Percentiles rank a stretch among this genome's conserved stretches.
These are phyloP conservation scores for Anthostomella pinea DNA, from an alignment of 2,329 filamentous ascomycete genomes.

Conservation along the genomic window DNA sequence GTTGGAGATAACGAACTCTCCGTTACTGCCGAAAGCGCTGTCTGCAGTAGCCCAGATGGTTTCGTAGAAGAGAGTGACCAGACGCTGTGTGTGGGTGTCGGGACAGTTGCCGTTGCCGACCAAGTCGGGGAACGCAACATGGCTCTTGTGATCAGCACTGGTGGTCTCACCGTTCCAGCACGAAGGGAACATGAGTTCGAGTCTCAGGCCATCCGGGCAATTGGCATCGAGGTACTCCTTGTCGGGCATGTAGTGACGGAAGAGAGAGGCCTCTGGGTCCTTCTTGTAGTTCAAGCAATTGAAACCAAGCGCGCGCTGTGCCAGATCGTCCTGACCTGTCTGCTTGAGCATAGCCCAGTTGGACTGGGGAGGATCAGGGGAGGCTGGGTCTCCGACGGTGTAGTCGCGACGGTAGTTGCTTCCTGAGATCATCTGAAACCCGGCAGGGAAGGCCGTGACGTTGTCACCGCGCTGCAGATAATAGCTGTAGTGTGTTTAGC, in stretches of 20 bases:
- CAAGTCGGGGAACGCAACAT: slow-evolving; percentile 75
- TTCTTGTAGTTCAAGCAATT: slow-evolving; percentile 85
- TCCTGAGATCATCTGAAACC: slow-evolving; percentile 82
- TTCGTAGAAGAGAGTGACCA: slow-evolving; percentile 79
- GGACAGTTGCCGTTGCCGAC: slow-evolving; percentile 79
- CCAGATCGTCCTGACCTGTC: slow-evolving; percentile 64
- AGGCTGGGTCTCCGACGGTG: slow-evolving; percentile 63
- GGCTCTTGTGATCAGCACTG: slow-evolving; percentile 53
- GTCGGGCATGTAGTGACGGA: slow-evolving; percentile 77
- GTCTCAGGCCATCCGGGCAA: slow-evolving; percentile 76
- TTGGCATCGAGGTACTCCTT: slow-evolving; percentile 77
- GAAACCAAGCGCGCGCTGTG: slow-evolving; percentile 84
- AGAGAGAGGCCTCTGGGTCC: slow-evolving; percentile 68
- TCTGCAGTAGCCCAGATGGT: slow-evolving; percentile 75
- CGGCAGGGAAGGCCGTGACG: slow-evolving; percentile 70
- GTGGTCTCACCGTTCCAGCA: slow-evolving; percentile 80
- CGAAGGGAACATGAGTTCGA: slow-evolving; percentile 84
- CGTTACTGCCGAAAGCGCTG: slow-evolving; percentile 54
- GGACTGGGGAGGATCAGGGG: slow-evolving; percentile 64
- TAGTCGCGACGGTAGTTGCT: slow-evolving; percentile 67
- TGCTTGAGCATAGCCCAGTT: slow-evolving; percentile 62
- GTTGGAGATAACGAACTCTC: slow-evolving; percentile 73
- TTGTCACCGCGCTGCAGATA: slow-evolving; percentile 69
- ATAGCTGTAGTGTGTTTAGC: slow-evolving; percentile 56
- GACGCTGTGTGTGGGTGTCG: slow-evolving; percentile 60